Base-by-base conservation (phyloP, 2,329 filamentous ascomycete genomes). In the Lithohypha guttulata region DNA sequence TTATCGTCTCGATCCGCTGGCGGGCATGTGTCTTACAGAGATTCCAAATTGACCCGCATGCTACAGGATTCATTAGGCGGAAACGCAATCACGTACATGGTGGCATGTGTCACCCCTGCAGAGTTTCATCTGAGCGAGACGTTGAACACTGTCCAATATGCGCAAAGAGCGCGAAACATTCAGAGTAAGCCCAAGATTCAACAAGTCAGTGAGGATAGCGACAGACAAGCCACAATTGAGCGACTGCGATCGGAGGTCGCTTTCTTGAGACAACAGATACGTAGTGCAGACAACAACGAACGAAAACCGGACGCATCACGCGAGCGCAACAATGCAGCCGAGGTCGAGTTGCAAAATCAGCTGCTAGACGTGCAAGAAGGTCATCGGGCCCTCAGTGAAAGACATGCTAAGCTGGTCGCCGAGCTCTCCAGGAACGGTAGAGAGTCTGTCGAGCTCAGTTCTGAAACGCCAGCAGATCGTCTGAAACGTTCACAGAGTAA, bases 21-120 rank as follows among this genome's bases (percentile, higher is more conserved):
- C 33, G 81, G 85, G 3, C 86, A 96, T 61, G 87, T 98, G 42
- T 98, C 91, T 2, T 98, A 98, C 59, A 84, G 91, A 48, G 91
- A 98, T 63, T 96, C 91, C n/a, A 87, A 86, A 58, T 77, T 98
- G 51, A 98, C 91, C 8, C 81, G 91, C 43, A 70, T 98, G 17
- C 74, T 98, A 13, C 91, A 98, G 66, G 91, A 98, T 61, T 98
- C 91, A 0, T 71, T 98, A 4, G 91, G 91, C 42, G 91, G 91
- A 3, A 96, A 93, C 57, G 91, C 91, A 23, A 93, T 95, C 57
- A 98, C 91, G 1, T 98, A 96, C 64, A 96, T 98, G 91, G 91
- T 98, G 63, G 91, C 91, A 6, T 98, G 91, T 62, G 87, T 98
- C 20, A 98, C 89, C 1, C 89, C 87, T 0, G 85, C 89, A 10